Percentiles rank a stretch among this genome's conserved stretches.
Evolutionary conservation across 192 early-diverging fungal genomes (phyloP).

Genomic region (Chytriomyces hyalinus): DNA sequence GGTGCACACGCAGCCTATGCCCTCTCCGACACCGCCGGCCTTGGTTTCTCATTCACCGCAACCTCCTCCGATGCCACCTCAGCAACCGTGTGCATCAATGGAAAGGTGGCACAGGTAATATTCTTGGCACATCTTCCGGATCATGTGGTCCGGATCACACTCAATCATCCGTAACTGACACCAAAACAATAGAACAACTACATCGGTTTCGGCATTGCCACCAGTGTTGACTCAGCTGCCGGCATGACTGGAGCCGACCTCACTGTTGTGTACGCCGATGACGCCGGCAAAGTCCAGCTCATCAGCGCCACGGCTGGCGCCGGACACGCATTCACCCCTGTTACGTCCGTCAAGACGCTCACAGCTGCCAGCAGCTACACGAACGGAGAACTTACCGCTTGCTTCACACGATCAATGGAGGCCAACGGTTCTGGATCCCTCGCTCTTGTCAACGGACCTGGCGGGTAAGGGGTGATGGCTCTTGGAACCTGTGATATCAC

Average conservation of each 20-base stretch:
- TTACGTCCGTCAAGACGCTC: background rate
- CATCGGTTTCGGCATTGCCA: slow-evolving; percentile 25
- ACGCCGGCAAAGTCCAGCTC: background rate
- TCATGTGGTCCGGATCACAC: background rate
- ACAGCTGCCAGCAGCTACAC: background rate
- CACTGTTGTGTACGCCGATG: slow-evolving; percentile 1
- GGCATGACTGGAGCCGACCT: slow-evolving; percentile 26
- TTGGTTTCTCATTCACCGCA: background rate
- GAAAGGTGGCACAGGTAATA: background rate
- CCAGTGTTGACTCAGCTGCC: background rate
- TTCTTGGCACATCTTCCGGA: background rate
- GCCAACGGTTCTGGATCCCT: background rate
- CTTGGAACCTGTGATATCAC: background rate
- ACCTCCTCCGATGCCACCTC: background rate
- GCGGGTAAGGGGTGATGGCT: background rate
- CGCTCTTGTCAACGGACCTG: background rate
- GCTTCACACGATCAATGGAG: background rate
- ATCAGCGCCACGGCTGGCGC: background rate
- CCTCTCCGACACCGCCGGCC: background rate
- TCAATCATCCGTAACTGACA: background rate
- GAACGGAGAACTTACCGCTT: background rate
- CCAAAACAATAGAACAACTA: slow-evolving; percentile 7
- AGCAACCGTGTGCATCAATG: slow-evolving; percentile 4
- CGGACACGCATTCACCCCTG: background rate
- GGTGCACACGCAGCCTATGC: background rate